A percentile compares a stretch with the other conserved stretches of the same genome.
These are phyloP conservation scores for Rhizopus delemar DNA, from an alignment of 371 early-diverging fungal genomes.

Conservation along the genomic window DNA sequence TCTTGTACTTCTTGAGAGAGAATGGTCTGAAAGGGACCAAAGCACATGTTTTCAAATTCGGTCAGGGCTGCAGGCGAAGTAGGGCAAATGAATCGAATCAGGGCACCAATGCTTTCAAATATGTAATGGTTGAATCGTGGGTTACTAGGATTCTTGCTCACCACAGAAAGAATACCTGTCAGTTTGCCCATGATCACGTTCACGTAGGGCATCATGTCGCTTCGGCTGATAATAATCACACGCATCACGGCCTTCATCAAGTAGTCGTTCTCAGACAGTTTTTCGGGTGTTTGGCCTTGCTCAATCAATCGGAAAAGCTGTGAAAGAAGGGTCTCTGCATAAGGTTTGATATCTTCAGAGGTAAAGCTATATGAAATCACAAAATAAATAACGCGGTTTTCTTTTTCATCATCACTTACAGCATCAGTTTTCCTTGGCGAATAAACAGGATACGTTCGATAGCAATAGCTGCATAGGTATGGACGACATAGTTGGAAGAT, in stretches of 20 bases:
- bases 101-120: slow-evolving; percentile 90
- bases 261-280: slow-evolving; percentile 95
- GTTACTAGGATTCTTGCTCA: slow-evolving; percentile 95
- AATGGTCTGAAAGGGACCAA: slow-evolving; percentile 87
- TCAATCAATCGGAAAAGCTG: slow-evolving; percentile 79
- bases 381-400: not conserved
- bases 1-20: slow-evolving; percentile 90
- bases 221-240: slow-evolving; percentile 73
- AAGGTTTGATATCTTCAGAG: slow-evolving; percentile 69
- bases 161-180: slow-evolving; percentile 73
- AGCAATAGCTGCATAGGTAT: slow-evolving; percentile 91
- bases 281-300: slow-evolving; percentile 68
- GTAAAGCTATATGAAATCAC: slow-evolving; percentile 52
- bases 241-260: slow-evolving; percentile 89
- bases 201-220: slow-evolving; percentile 71
- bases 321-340: slow-evolving; percentile 67
- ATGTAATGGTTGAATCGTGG: slow-evolving; percentile 96
- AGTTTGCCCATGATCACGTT: slow-evolving; percentile 72
- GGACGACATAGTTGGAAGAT: slow-evolving; percentile 79
- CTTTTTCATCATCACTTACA: slow-evolving; percentile 47
- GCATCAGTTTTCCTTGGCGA: slow-evolving; percentile 63
- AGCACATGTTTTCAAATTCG: slow-evolving; percentile 76
- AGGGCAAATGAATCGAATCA: slow-evolving; percentile 75
- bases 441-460: slow-evolving; percentile 89
- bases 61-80: slow-evolving; percentile 64